Percentiles rank a stretch among this genome's conserved stretches.
These are phyloP conservation scores for Diaporthe sp. DNA, from an alignment of 2,329 filamentous ascomycete species.

Conservation along the genomic window DNA sequence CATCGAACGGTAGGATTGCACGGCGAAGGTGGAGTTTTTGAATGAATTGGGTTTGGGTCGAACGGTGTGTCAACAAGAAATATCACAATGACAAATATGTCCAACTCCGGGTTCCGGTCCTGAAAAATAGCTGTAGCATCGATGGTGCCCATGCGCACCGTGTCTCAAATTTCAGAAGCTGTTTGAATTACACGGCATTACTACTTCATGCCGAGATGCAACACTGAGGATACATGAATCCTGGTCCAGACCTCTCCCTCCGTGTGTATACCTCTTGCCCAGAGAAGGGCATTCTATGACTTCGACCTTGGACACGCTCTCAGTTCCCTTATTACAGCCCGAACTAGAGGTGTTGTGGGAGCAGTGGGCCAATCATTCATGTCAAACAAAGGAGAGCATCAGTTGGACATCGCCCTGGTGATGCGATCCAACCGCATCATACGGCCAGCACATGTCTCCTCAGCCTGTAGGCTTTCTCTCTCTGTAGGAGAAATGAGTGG, in stretches of 20 bases:
- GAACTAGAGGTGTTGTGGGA: neutral
- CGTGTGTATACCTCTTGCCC: neutral
- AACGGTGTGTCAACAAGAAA: constrained; percentile 24
- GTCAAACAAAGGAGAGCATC: neutral
- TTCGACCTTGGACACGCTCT: neutral
- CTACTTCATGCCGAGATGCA: neutral
- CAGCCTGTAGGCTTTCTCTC: neutral
- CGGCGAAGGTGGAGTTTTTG: constrained; percentile 37
- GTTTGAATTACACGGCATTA: constrained; percentile 2
- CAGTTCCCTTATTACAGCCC: neutral
- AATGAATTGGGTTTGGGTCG: neutral
- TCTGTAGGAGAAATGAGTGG: no score
- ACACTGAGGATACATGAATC: neutral
- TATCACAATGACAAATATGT: constrained; percentile 23
- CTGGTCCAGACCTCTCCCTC: neutral
- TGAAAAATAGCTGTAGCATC: neutral
- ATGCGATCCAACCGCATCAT: neutral
- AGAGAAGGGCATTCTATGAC: no score
- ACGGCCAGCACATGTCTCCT: neutral
- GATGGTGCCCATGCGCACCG: neutral
- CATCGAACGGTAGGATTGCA: constrained; percentile 20
- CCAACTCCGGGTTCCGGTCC: neutral
- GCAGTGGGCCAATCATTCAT: neutral
- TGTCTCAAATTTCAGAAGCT: neutral
- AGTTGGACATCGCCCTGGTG: neutral